phyloP scores from a whole-genome alignment of 2,329 filamentous ascomycete species.

The Reticulascus tulasneorum region DNA sequence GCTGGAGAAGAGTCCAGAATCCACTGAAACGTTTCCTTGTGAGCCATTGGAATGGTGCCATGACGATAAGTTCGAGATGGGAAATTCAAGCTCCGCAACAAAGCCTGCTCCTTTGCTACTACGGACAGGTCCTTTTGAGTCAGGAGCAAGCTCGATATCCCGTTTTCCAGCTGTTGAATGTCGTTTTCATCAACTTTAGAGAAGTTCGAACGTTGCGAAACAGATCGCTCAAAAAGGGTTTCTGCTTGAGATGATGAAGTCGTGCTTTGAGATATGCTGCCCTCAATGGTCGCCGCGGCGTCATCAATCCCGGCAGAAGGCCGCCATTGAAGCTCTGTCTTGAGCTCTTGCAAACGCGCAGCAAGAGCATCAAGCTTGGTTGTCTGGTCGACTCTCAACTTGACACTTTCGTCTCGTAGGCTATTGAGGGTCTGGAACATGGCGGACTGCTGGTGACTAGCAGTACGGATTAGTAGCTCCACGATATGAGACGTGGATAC shows the following conservation, averaged over 20 bases:
- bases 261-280: no score
- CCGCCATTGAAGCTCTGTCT: background rate
- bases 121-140: no score
- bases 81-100: background rate
- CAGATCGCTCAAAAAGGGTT: no score
- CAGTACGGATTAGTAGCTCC: background rate
- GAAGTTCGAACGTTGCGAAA: no score
- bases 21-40: conserved; percentile 40
- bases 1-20: conserved; percentile 30
- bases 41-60: conserved; percentile 27
- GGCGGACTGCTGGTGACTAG: background rate
- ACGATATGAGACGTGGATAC: background rate
- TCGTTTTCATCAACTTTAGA: background rate
- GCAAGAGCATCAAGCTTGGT: background rate
- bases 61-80: background rate
- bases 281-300: no score
- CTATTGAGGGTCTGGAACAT: background rate
- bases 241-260: no score
- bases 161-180: background rate
- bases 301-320: no score
- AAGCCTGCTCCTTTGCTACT: no score
- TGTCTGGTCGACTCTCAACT: background rate
- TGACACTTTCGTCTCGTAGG: background rate
- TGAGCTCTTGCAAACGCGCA: background rate
- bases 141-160: background rate